Base-by-base conservation (phyloP, 1,284 basidiomycete genomes). In the Termitomyces sp. region DNA sequence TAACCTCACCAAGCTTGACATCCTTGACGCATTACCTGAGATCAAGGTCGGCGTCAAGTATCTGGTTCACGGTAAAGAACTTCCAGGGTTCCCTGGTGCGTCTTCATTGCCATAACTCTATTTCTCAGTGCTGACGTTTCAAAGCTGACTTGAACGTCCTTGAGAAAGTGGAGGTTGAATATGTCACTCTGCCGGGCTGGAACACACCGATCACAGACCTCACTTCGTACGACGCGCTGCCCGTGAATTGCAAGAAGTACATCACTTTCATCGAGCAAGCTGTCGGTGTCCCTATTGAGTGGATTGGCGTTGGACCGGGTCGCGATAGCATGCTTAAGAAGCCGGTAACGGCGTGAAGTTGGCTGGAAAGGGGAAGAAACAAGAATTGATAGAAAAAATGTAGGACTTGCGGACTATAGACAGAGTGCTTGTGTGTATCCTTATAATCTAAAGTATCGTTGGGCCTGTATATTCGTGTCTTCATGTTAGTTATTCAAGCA, bases 1-100 rank as follows among this genome's bases (percentile, higher is more conserved):
- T 62, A 99, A 99, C 75, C 78, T 99, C 63, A 99, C 96, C 59
- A 99, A 99, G 72, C 84, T 99, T 55, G 96, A 99, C 65, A 80
- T 99, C 13, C 79, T 99, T 41, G 95, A 98, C 65, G 76, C 80
- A 50, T 79, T 99, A 42, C 71, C 82, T 1, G 92, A 96, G 74
- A 90, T 99, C 78, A 92, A 96, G 75, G 79, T 99, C 31, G 94
- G 82, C 8, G 81, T 90, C 45, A 86, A 82, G 65, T 99, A 99
- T 73, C 73, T 80, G 53, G 70, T 92, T 26, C 81, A 94, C 56
- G 94, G 87, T 40, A 80, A 89, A 66, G 85, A 90, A 66, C 77
- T 97, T 19, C 68, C 78, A 13, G 88, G 92, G 39, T 98, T 99
- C 82, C 96, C 96, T 58, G 92, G 90, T 92, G 55, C 55, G 83